Percentiles rank a stretch among this genome's conserved stretches.
Conservation (phyloP, 2,329 filamentous ascomycete genomes). For the Fusarium sp. region DNA sequence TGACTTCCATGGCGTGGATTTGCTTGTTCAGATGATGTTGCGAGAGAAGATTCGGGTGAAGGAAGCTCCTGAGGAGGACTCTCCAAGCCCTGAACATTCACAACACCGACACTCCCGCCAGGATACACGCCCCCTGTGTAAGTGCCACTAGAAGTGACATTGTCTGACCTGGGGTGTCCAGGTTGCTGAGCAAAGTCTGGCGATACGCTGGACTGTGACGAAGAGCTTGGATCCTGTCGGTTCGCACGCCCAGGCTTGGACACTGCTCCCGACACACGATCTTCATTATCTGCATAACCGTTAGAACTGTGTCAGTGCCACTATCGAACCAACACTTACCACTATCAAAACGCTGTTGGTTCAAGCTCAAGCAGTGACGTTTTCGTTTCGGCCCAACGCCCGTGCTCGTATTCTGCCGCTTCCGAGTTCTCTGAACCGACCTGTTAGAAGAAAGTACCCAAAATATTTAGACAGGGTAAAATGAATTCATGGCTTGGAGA, state of each 20-base stretch:
- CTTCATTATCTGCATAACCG: neutral
- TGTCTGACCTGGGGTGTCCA: neutral
- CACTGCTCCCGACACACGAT: neutral
- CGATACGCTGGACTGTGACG: neutral
- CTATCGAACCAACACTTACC: neutral
- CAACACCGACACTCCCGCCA: neutral
- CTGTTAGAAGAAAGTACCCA: conserved; percentile 16
- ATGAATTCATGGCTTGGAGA: neutral
- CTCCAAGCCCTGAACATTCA: neutral
- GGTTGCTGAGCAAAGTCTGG: neutral
- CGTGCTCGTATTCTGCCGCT: conserved; percentile 10
- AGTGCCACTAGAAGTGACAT: neutral
- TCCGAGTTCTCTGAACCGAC: conserved; percentile 12
- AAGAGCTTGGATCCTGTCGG: neutral
- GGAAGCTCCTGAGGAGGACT: neutral
- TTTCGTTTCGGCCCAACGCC: conserved; percentile 20
- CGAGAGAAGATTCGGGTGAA: neutral
- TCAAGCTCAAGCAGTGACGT: conserved; percentile 19
- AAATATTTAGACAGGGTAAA: neutral
- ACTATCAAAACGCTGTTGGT: conserved; percentile 8
- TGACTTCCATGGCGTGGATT: neutral
- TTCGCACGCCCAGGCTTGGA: neutral
- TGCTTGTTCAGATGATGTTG: neutral
- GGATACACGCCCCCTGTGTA: conserved; percentile 4
- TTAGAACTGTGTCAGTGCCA: neutral